Evolutionary conservation across 2,329 filamentous ascomycete genomes (phyloP), one percentile per base, ranked within the genome.

Genomic region (Hypoxylon rubiginosum): DNA sequence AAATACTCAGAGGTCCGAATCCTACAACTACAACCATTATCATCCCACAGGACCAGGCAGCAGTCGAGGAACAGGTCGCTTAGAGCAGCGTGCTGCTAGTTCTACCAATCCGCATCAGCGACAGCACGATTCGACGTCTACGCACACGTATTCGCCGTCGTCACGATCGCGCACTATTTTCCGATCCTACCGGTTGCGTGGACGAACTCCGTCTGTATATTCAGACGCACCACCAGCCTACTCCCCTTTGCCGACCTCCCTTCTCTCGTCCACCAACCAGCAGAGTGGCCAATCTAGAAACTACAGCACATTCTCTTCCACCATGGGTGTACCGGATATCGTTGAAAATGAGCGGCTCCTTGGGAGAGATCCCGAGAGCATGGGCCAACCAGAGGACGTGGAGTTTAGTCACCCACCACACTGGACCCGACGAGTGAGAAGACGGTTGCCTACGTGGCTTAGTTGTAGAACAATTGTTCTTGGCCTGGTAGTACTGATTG

Each of bases 151-250:
- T 50, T 66, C 69, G 41, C 71, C 66, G 48, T 70, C 75, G 69
- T 74, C 74, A 74, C 49, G 74, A 36, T 71, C 68, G 58, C 69
- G 70, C 55, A 48, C 60, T 64, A 24, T 73, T 56, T 58, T 67
- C 68, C 67, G 52, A 59, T 53, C 58, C 51, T 48, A 71, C 43
- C 51, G 67, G 45, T 60, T 65, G 58, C 58, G 57, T 58, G 68
- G 64, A 34, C 65, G 71, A 63, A 72, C 72, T 34, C 66, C 69
- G 34, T 75, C 76, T 21, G 66, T 77, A 74, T 78, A 78, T 74
- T 75, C 77, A 24, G 76, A 79, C 56, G 83, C 84, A 5, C 84
- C 84, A 9, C 84, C 84, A 6, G 84, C 84, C 9, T 86, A 86
- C 72, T 83, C 82, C 2, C 83, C 83, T 7, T 82, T 79, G 13